Evolutionary conservation across 83 land plant species (phyloP), one percentile per base, ranked within the genome.

Genomic region (Larix sibirica): DNA sequence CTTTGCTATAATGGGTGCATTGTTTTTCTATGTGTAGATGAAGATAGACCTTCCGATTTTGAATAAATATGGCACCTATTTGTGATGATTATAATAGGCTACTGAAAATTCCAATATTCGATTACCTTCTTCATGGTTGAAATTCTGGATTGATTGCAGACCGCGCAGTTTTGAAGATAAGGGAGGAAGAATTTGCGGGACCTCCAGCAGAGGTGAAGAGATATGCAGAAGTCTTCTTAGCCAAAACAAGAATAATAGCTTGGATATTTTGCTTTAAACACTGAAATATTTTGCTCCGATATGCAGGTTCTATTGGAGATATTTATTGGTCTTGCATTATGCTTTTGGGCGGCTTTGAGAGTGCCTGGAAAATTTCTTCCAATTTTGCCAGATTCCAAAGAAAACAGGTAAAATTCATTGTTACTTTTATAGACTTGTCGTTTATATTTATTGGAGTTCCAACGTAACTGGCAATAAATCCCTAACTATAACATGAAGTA

Each of bases 281-380:
- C 80, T 28, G 38, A 44, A 44, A 50, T 50, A 74, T 74, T 59
- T 50, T n/a, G 40, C 56, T 28, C 26, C 60, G 50, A 40, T 63
- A 9, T 78, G 62, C 85, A 94, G 96, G 94, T 94, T 61, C 81
- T 92, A 64, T 33, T 82, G 21, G 94, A 94, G 83, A 58, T 94
- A 69, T 14, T 92, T 31, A 59, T 88, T 64, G 92, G 90, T 33
- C 86, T 91, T 31, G 85, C 66, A 21, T 78, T 94, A 6, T 94
- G 91, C 58, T 85, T 90, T 82, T 92, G 90, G 88, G 96, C 91
- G 14, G 95, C 83, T 42, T 83, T 94, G 38, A 77, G 87, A 12
- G 92, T 92, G 67, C 92, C 95, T 18, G 92, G 89, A 26, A 87
- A 88, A 12, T 94, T 89, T 65, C 80, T 75, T 3, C 87, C 92